phyloP scores from a whole-genome alignment of 179 eudicot genomes.

The Gypsophila paniculata region DNA sequence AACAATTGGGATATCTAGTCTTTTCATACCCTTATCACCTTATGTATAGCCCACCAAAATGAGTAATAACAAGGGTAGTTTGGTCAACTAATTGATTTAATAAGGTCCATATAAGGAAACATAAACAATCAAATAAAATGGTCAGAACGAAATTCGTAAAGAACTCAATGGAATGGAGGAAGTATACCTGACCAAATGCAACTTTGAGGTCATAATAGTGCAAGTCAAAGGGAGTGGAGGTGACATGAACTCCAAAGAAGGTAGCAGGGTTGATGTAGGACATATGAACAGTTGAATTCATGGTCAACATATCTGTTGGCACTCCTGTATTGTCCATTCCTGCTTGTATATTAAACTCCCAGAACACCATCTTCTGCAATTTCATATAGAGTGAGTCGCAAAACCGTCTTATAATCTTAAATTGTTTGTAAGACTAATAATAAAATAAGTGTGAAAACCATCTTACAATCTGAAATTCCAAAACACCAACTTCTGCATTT shows the following conservation, averaged over 20 bases:
- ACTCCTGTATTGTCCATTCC: conserved; percentile 66
- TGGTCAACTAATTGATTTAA: too few species aligned
- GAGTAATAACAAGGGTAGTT: too few species aligned
- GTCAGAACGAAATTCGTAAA: too few species aligned
- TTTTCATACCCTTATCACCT: too few species aligned
- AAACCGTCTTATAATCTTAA: too few species aligned
- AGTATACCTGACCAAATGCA: conserved; percentile 58
- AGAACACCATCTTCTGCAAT: conserved; percentile 55
- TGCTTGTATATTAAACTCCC: conserved; percentile 53
- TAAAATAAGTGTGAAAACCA: too few species aligned
- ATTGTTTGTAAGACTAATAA: too few species aligned
- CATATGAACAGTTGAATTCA: conserved; percentile 66
- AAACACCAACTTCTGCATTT: too few species aligned
- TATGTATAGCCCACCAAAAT: too few species aligned
- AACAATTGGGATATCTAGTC: too few species aligned
- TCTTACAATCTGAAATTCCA: too few species aligned
- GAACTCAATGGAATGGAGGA: background rate
- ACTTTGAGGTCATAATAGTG: conserved; percentile 50
- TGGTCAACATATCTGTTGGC: conserved; percentile 44
- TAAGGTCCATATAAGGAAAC: too few species aligned
- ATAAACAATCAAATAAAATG: background rate
- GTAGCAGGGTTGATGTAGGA: conserved; percentile 59
- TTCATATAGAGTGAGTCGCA: background rate
- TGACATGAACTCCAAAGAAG: conserved; percentile 75
- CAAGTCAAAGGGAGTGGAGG: conserved; percentile 53